Base-by-base conservation (phyloP, 176 grass and related monocot species). In the Musa acuminata region DNA sequence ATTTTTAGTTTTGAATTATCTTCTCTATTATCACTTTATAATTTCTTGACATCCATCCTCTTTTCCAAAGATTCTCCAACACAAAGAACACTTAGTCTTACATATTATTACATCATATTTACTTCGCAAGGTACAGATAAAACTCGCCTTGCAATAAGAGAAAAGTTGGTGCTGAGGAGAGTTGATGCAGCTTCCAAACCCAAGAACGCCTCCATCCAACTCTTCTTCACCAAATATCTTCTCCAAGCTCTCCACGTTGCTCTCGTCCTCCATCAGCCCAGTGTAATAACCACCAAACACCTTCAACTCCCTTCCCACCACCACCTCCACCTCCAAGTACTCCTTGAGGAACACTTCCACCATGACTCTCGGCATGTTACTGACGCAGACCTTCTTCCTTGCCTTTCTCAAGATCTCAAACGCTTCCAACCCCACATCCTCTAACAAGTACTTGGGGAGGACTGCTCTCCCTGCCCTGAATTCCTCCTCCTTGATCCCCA, bases 381-480 rank as follows among this genome's bases (percentile, higher is more conserved):
- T 90, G 17, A 92, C 75, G 53, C 63, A 80, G 55, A 77, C 59
- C 74, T 77, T 83, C 72, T 60, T 83, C 69, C 72, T 81, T 17
- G 51, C 50, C 17, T 51, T 59, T 60, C 16, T 82, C 55, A 77
- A 19, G 27, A 78, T 49, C 53, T 96, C 87, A 62, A 84, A 21
- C 16, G 85, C 93, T 77, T 96, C 89, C 80, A 54, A 76, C 8
- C 85, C 93, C 20, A 90, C 77, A 79, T 88, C 87, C 79, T 96
- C 85, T 64, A 96, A 52, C 52, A 96, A 90, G 72, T 85, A 85
- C 79, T 92, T 96, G 8, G 85, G 87, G 74, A 96, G 64, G 58
- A 82, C 78, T 0, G 74, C 87, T 70, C 79, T 86, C n/a, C 85
- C 85, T 29, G 89, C 69, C 81, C 73, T 86, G 26, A 55, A 73